Evolutionary conservation across 345 rosid species (phyloP), one percentile per base, ranked within the genome.

Genomic region (Viola odorata): DNA sequence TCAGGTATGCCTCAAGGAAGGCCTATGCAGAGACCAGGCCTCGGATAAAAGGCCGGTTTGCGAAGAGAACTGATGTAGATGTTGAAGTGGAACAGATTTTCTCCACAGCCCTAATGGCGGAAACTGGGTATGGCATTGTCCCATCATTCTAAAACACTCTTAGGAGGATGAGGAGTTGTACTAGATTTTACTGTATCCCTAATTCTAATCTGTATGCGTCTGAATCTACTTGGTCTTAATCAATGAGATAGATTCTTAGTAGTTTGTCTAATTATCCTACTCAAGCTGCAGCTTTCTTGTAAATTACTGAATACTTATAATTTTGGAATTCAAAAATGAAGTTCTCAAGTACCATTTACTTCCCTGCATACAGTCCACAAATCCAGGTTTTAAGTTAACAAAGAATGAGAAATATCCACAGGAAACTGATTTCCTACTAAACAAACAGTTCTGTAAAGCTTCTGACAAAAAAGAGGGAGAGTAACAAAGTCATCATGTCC

Each of bases 11-110:
- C 42, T 94, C 97, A 10, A 83, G 99, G 73, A 90, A 94, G 76
- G 97, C 99, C 4, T 90, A 94, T 50, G 99, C 97, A 45, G 99
- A 94, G 71, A 83, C 85, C 50, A 82, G 99, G 58, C 99, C 97
- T 8, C 71, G 99, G 40, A 83, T 94, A 79, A 94, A 90, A 69
- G 99, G 99, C 11, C 58, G 97, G 48, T 94, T 94, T 38, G 97
- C 91, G 0, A 94, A 94, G 84, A 82, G 95, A 71, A 81, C 72
- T 3, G 80, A 87, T 17, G 71, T 40, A 14, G 90, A 84, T 8
- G 76, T 82, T 52, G 90, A 84, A 55, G 83, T 75, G 13, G 91
- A 88, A 32, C 89, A 75, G 62, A 67, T 85, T 65, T 85, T 91
- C 72, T 78, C 94, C 12, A 37, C 91, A 57, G 23, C 84, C 1